Base-by-base conservation (phyloP, 768 basidiomycete genomes). In the Lentinula edodes region DNA sequence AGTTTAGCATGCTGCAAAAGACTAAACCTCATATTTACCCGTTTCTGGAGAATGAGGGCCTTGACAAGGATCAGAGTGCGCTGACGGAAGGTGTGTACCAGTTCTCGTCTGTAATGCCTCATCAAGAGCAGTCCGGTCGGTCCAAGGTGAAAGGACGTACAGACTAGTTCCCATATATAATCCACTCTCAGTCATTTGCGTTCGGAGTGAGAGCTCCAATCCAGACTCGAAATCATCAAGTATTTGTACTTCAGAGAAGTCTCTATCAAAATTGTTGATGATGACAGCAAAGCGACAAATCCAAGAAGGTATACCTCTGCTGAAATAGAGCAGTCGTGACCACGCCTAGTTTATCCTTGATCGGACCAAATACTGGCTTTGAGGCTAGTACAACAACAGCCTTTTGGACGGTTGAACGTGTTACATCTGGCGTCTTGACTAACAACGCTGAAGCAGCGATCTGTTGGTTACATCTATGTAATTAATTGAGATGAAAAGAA, bases 371-470 rank as follows among this genome's bases (percentile, higher is more conserved):
- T 2, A 95, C 84, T 0, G 94, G 93, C 69, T 91, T 91, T 12
- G 89, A 85, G 3, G 93, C 95, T 39, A 99, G 79, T 2, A 99
- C 91, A 0, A 98, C 93, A 3, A 99, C 92, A 0, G 97, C 95
- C 71, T 98, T 99, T 73, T 99, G 97, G 0, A 99, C 97, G 8
- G 89, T 98, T 5, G 91, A 93, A 15, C 97, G 87, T 5, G 97
- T 98, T 16, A 98, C 92, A 64, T 97, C 95, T 2, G 83, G 78
- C 42, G 85, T 82, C 69, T 88, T 90, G 52, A 90, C 88, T 4
- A 93, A 77, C 34, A 99, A 80, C 23, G 87, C 80, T 0, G 88
- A 81, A 1, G 95, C 79, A 9, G 91, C 78, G 38, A 99, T 93
- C 77, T 99, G 97, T 53, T 95, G 93, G 67, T 98, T 98, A 71